phyloP scores from a whole-genome alignment of 2,329 filamentous ascomycete genomes.

The Ophiocordyceps camponoti-floridani region DNA sequence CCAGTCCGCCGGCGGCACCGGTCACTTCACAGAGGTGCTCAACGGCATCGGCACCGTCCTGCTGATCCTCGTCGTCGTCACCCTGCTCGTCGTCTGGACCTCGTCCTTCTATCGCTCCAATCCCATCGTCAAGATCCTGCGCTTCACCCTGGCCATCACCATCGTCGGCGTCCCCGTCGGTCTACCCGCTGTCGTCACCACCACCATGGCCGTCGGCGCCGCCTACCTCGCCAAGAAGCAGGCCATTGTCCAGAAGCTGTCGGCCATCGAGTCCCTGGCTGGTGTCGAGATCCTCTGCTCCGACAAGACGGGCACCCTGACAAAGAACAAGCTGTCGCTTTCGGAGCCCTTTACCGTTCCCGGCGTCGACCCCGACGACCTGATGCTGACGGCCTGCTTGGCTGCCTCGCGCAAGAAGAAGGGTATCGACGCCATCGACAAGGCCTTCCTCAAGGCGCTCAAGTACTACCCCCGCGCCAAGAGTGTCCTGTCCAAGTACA shows the following conservation, averaged over 20 bases:
- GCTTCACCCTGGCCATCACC: slow-evolving; percentile 75
- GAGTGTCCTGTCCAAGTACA: slow-evolving; percentile 64
- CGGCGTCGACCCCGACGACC: slow-evolving; percentile 69
- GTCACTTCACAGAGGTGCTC: slow-evolving; percentile 83
- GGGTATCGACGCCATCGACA: slow-evolving; percentile 88
- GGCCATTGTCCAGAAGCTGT: slow-evolving; percentile 85
- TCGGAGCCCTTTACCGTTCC: slow-evolving; percentile 69
- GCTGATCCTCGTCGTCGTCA: slow-evolving; percentile 62
- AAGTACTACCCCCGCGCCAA: slow-evolving; percentile 72
- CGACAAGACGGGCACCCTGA: slow-evolving; percentile 85
- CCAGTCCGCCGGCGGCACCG: slow-evolving; percentile 52
- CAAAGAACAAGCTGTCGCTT: slow-evolving; percentile 85
- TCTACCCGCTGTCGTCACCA: slow-evolving; percentile 84
- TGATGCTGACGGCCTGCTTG: slow-evolving; percentile 83
- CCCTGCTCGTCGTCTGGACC: slow-evolving; percentile 69
- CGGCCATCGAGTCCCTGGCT: slow-evolving; percentile 78
- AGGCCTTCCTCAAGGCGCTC: slow-evolving; percentile 79
- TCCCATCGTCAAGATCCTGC: slow-evolving; percentile 57
- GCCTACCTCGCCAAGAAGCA: slow-evolving; percentile 84
- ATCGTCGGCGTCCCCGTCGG: slow-evolving; percentile 87
- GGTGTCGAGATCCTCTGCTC: slow-evolving; percentile 90
- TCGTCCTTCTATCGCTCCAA: slow-evolving; percentile 80
- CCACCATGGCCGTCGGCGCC: slow-evolving; percentile 86
- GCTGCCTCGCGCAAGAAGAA: slow-evolving; percentile 89
- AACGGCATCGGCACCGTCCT: slow-evolving; percentile 74